These are phyloP conservation scores for Calonectria hongkongensis DNA, from an alignment of 2,329 filamentous ascomycete species.

Conservation along the genomic window DNA sequence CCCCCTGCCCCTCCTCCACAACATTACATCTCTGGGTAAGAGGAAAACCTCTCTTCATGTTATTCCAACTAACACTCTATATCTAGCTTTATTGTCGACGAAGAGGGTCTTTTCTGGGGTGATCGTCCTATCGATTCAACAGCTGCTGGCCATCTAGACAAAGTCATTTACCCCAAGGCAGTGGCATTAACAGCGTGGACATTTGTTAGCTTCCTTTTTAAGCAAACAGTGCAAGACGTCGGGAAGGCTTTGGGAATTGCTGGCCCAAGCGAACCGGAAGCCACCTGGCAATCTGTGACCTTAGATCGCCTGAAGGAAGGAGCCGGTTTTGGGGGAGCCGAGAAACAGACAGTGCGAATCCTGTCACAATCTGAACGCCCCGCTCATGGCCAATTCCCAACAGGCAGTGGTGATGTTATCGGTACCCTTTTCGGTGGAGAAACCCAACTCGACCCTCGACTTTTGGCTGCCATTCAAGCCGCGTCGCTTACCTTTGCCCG, in stretches of 20 bases:
- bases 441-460: conserved; percentile 60
- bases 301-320: conserved; percentile 55
- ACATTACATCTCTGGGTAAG: conserved; percentile 77
- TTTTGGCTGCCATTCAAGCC: conserved; percentile 58
- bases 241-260: conserved; percentile 67
- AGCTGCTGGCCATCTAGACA: conserved; percentile 66
- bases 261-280: conserved; percentile 51
- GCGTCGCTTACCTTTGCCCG: conserved; percentile 62
- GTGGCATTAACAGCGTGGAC: conserved; percentile 71
- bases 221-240: conserved; percentile 66
- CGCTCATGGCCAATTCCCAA: conserved; percentile 49
- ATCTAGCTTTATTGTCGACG: conserved; percentile 69
- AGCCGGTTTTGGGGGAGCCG: conserved; percentile 46
- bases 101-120: conserved; percentile 69
- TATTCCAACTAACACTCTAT: conserved; percentile 47
- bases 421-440: conserved; percentile 54
- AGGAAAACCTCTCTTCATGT: not conserved
- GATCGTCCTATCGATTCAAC: conserved; percentile 69
- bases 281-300: conserved; percentile 58
- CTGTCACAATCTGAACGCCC: conserved; percentile 53
- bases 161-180: conserved; percentile 73
- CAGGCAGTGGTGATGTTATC: conserved; percentile 51
- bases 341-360: conserved; percentile 50
- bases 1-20: conserved; percentile 75
- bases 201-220: conserved; percentile 69